Evolutionary conservation across 139 green algal genomes (phyloP), one percentile per base, ranked within the genome.

Genomic region (Bryopsis sp.): DNA sequence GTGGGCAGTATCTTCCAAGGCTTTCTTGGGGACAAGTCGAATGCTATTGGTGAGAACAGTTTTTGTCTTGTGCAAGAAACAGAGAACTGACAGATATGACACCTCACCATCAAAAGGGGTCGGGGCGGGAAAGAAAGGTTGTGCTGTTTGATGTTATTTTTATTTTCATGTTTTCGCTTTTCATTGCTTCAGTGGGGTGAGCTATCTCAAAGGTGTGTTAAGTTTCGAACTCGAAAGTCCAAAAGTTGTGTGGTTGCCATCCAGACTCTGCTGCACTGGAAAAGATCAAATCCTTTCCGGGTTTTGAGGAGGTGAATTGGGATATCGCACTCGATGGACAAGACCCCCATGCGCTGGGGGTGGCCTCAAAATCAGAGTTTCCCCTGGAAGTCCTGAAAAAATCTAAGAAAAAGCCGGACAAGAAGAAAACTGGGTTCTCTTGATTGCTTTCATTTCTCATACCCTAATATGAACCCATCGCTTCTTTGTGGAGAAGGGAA

Each of bases 301-400:
- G n/a, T 6, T 69, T 69, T 57, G 39, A 32, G 22, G 37, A 35
- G 39, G 37, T 69, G 6, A 31, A 34, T 8, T 37, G 62, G 39
- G 62, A 69, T 35, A 29, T 57, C 11, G 62, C 62, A 7, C 26
- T 69, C 8, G 36, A 69, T 38, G 62, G 62, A 34, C 35, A 69
- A 57, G 62, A 69, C 37, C 31, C 39, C 37, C 62, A 57, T 36
- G 8, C 54, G 26, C 35, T 69, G 7, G 62, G 62, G 15, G 39
- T 69, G 19, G 62, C 62, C 37, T 50, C 3, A 35, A 69, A 69
- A 69, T n/a, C n/a, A n/a, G n/a, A n/a, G n/a, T n/a, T n/a, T n/a
- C n/a, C n/a, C n/a, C n/a, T n/a, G n/a, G n/a, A n/a, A n/a, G n/a
- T n/a, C n/a, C n/a, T n/a, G n/a, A n/a, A n/a, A n/a, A n/a, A n/a